These are phyloP conservation scores for Termitomyces sp. DNA, from an alignment of 768 basidiomycete species.

Conservation along the genomic window DNA sequence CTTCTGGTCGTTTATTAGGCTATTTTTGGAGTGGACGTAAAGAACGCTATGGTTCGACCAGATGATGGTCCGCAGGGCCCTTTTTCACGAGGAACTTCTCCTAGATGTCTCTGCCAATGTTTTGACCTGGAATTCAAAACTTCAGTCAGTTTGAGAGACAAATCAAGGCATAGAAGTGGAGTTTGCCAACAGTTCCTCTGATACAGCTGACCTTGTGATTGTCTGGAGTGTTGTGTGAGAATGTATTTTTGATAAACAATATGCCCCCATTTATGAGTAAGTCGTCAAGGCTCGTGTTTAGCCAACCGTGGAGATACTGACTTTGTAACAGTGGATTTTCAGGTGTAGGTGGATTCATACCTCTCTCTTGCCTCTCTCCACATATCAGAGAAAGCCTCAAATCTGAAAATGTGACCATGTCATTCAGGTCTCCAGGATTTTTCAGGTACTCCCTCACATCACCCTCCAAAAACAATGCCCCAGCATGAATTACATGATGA, in stretches of 20 bases:
- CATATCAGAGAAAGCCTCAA: constrained; percentile 21
- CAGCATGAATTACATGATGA: no score
- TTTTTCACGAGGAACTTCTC: constrained; percentile 29
- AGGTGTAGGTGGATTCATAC: constrained; percentile 34
- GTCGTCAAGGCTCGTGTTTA: constrained; percentile 1
- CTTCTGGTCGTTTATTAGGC: constrained; percentile 29
- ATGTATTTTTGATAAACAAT: constrained; percentile 23
- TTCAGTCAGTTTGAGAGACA: constrained; percentile 22
- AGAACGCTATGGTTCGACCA: constrained; percentile 25
- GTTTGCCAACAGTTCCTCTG: constrained; percentile 26
- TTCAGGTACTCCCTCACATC: constrained; percentile 29
- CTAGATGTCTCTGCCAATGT: constrained; percentile 21
- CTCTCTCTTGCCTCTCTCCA: constrained; percentile 21
- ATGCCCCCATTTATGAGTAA: constrained; percentile 23
- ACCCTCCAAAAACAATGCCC: no score
- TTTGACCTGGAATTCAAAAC: constrained; percentile 26
- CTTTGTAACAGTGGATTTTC: constrained; percentile 17
- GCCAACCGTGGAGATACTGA: neutral
- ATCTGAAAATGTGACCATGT: constrained; percentile 28
- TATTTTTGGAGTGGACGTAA: constrained; percentile 20
- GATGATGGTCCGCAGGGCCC: constrained; percentile 27
- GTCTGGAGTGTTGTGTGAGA: constrained; percentile 30
- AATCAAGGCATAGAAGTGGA: constrained; percentile 19
- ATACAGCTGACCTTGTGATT: constrained; percentile 30
- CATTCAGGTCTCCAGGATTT: constrained; percentile 32